Percentiles rank a stretch among this genome's conserved stretches.
Conservation (phyloP, 257 asterid genomes). For the Ballota nigra region DNA sequence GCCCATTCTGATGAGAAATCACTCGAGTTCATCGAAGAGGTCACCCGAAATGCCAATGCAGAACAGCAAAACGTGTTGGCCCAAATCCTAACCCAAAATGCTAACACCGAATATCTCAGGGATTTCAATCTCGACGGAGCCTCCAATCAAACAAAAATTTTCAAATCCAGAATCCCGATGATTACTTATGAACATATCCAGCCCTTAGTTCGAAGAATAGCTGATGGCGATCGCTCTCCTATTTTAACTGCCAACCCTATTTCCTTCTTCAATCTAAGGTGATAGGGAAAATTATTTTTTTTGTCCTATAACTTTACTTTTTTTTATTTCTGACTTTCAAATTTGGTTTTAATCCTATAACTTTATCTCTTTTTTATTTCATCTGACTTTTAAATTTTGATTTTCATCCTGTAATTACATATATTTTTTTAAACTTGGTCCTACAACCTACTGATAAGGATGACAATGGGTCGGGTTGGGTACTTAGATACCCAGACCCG, state of each 20-base stretch:
- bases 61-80: conserved; percentile 20
- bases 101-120: conserved; percentile 29
- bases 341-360: conserved; percentile 29
- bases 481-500: no score
- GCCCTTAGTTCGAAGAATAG: conserved; percentile 22
- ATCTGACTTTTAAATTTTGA: no score
- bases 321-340: no score
- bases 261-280: no score
- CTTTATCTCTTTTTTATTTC: conserved; percentile 28
- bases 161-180: conserved; percentile 1
- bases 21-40: conserved; percentile 26
- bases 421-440: no score
- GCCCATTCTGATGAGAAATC: conserved; percentile 19
- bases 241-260: no score
- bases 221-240: conserved; percentile 37
- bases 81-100: conserved; percentile 26
- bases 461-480: no score
- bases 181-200: not conserved
- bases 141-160: not conserved
- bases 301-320: no score
- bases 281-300: no score
- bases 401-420: conserved; percentile 8
- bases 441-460: no score
- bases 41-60: conserved; percentile 27
- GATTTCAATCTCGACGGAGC: not conserved